Evolutionary conservation across 1,284 basidiomycete genomes (phyloP), one percentile per base, ranked within the genome.

Genomic region (Schizopora paradoxa): DNA sequence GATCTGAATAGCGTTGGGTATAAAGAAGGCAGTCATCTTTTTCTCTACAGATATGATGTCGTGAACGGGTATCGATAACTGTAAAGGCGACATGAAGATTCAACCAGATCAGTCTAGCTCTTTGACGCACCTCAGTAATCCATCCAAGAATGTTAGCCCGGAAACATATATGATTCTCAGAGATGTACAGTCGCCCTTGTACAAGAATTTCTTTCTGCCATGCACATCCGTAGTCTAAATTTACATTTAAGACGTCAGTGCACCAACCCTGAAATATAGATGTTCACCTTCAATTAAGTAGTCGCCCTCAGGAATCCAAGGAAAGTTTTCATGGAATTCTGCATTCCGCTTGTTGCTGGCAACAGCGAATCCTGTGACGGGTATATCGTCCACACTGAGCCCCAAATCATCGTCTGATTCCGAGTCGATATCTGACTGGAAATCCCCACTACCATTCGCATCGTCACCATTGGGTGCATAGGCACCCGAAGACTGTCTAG

Each of bases 101-200:
- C 8, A 21, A 6, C 4, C 21, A 6, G 5, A n/a, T n/a, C 19
- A 5, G 18, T n/a, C 10, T 16, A 23, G 8, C 5, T 14, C 22
- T 32, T 19, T 18, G 33, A 72, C 89, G 65, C 61, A 93, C 91
- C 60, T 96, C 87, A 14, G 94, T 98, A 47, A 97, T 87, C 95
- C 95, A 99, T 36, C 95, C 95, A 65, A 99, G 96, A 44, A 99
- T 97, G 63, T 97, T 99, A 18, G 96, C 94, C 60, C 99, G 90
- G 72, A 99, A 99, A 68, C 91, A 97, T 13, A 98, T 77, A 61
- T 98, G 94, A 65, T 98, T 95, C 66, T 99, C 96, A 1, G 94
- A 98, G 19, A 99, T 91, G 66, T 99, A 99, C 42, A 99, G 64
- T 3, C 95, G 77, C 3, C 95, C 95, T 71, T 99, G 95, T 25